Evolutionary conservation across 192 early-diverging fungal genomes (phyloP).

Genomic region (Gamsiella multidivaricata): DNA sequence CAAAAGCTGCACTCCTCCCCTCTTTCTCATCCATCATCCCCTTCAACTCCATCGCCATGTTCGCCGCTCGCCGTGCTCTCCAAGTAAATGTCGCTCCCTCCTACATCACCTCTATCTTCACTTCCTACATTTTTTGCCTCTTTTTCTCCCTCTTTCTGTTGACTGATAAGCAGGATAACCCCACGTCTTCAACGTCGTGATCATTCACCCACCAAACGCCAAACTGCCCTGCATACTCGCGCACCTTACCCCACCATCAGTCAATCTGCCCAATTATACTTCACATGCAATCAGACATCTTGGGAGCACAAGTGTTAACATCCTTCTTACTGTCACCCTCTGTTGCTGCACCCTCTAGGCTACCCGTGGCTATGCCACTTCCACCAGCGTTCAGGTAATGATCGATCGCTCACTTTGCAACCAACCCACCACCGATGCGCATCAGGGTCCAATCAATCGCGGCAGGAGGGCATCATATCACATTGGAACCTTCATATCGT

Average conservation of each 20-base stretch:
- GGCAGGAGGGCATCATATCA: too few relatives aligned
- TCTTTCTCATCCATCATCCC: constrained; percentile 2
- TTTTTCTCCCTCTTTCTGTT: too few relatives aligned
- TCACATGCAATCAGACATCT: too few relatives aligned
- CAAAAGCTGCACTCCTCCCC: constrained; percentile 4
- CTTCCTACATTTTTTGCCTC: not conserved
- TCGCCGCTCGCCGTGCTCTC: constrained; percentile 40
- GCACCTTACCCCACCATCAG: not conserved
- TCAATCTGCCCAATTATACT: not conserved
- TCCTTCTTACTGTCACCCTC: not conserved
- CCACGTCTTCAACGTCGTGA: too few relatives aligned
- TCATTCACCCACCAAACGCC: not conserved
- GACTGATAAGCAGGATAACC: too few relatives aligned
- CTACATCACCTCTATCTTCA: not conserved
- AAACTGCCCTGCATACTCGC: not conserved
- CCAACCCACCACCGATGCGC: too few relatives aligned
- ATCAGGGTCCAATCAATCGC: not conserved
- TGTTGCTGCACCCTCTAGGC: constrained; percentile 8
- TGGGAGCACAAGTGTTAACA: not conserved
- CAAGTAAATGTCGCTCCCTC: constrained; percentile 19
- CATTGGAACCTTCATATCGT: too few relatives aligned
- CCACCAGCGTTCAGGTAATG: constrained; percentile 39
- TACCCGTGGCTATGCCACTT: constrained; percentile 47
- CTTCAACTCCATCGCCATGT: constrained; percentile 20
- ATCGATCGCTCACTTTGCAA: constrained; percentile 1